Percentiles rank a stretch among this genome's conserved stretches.
Evolutionary conservation across 306 rosid genomes (phyloP).

Genomic region (Ormosia semicastrata): DNA sequence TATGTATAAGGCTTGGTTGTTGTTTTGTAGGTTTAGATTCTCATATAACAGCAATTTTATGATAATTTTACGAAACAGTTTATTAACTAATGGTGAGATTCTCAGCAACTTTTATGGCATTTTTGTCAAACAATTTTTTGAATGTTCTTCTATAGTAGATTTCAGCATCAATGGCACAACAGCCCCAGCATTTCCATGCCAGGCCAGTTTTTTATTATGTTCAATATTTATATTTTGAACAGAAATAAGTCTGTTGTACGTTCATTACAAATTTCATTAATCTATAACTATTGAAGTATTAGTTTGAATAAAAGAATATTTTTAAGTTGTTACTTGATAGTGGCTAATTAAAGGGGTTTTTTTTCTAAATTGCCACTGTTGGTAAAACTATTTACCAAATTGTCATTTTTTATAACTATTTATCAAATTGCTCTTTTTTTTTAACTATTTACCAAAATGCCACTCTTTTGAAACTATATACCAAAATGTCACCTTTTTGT

Average conservation of each 20-base stretch:
- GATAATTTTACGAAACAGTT: neutral
- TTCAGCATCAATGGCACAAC: neutral
- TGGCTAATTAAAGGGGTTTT: slow-evolving; percentile 10
- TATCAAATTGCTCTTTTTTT: too few relatives aligned
- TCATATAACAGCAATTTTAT: neutral
- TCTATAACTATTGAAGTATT: neutral
- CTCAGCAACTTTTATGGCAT: neutral
- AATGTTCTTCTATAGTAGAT: neutral
- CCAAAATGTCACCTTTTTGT: too few relatives aligned
- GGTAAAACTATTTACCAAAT: too few relatives aligned
- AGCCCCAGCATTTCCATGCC: neutral
- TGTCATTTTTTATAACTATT: too few relatives aligned
- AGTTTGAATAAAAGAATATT: slow-evolving; percentile 5
- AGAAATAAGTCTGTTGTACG: neutral
- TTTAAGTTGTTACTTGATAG: neutral
- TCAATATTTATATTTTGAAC: slow-evolving; percentile 1
- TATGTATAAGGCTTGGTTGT: neutral
- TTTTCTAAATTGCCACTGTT: too few relatives aligned
- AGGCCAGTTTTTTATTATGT: neutral
- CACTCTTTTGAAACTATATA: too few relatives aligned
- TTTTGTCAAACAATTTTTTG: neutral
- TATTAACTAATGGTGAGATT: neutral
- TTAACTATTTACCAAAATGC: too few relatives aligned
- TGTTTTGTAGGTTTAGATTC: neutral
- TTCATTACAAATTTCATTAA: neutral